Conservation (phyloP, 163 green algal species). For the Chloroidium sp. region DNA sequence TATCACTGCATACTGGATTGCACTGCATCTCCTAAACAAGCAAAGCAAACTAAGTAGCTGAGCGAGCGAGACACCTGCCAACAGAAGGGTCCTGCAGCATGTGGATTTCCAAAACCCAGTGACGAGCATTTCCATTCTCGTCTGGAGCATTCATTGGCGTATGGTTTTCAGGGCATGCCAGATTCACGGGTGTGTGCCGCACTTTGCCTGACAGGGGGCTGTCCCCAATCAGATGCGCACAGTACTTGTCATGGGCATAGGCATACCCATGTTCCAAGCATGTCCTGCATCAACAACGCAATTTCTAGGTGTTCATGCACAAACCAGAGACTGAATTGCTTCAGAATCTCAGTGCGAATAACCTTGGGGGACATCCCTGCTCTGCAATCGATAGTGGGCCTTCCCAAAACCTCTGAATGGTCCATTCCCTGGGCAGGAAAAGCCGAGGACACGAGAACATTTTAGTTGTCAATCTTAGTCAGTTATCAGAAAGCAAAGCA, state of each 20-base stretch:
- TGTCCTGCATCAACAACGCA: slow-evolving; percentile 1
- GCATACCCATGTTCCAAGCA: slow-evolving; percentile 12
- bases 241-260: slow-evolving; percentile 15
- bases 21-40: not conserved
- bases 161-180: slow-evolving; percentile 12
- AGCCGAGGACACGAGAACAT: too few relatives aligned
- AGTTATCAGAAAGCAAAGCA: not conserved
- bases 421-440: too few relatives aligned
- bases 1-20: not conserved
- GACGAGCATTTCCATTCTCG: slow-evolving; percentile 5
- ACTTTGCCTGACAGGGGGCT: slow-evolving; percentile 4
- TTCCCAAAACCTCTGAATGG: too few relatives aligned
- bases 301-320: too few relatives aligned
- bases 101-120: slow-evolving; percentile 20
- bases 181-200: slow-evolving; percentile 8
- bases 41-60: not conserved
- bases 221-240: slow-evolving; percentile 13
- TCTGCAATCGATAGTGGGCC: too few relatives aligned
- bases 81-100: slow-evolving; percentile 15
- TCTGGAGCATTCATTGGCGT: slow-evolving; percentile 11
- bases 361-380: too few relatives aligned
- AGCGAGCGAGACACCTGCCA: slow-evolving; percentile 10
- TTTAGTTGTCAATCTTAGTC: too few relatives aligned
- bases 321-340: too few relatives aligned
- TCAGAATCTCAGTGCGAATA: too few relatives aligned